Evolutionary conservation across 768 basidiomycete genomes (phyloP).

Genomic region (Psilocybe azurescens): DNA sequence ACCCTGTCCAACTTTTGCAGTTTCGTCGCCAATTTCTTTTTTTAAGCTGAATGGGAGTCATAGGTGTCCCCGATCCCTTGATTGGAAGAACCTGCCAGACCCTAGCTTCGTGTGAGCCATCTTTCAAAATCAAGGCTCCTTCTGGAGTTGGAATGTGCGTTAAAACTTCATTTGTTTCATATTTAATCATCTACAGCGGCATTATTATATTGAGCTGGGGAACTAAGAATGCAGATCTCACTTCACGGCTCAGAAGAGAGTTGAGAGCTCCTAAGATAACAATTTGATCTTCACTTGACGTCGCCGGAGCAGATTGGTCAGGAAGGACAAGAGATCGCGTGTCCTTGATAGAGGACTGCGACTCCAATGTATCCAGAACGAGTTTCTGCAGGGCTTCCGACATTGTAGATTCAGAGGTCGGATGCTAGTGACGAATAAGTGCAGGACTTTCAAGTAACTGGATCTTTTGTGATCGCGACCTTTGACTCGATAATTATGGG

Average conservation of each 20-base stretch:
- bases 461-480: constrained; percentile 20
- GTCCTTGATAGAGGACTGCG: constrained; percentile 61
- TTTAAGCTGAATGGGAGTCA: constrained; percentile 74
- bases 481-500: constrained; percentile 15
- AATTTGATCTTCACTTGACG: constrained; percentile 80
- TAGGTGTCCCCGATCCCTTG: constrained; percentile 70
- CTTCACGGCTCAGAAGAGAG: constrained; percentile 86
- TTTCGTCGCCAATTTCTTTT: constrained; percentile 82
- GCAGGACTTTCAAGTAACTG: constrained; percentile 2
- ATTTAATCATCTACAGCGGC: constrained; percentile 76
- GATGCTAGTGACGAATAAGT: constrained; percentile 5
- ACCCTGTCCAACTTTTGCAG: constrained; percentile 92
- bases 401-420: constrained; percentile 44
- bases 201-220: constrained; percentile 9
- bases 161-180: constrained; percentile 77
- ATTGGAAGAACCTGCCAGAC: constrained; percentile 86
- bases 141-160: constrained; percentile 82
- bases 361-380: constrained; percentile 74
- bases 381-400: constrained; percentile 82
- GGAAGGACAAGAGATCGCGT: constrained; percentile 73
- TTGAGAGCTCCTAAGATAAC: constrained; percentile 90
- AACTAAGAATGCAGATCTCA: constrained; percentile 36
- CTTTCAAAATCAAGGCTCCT: constrained; percentile 74
- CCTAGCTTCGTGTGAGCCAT: constrained; percentile 94
- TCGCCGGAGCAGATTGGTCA: constrained; percentile 59